phyloP scores from a whole-genome alignment of 164 flowering plant species.

The Buxus sempervirens region DNA sequence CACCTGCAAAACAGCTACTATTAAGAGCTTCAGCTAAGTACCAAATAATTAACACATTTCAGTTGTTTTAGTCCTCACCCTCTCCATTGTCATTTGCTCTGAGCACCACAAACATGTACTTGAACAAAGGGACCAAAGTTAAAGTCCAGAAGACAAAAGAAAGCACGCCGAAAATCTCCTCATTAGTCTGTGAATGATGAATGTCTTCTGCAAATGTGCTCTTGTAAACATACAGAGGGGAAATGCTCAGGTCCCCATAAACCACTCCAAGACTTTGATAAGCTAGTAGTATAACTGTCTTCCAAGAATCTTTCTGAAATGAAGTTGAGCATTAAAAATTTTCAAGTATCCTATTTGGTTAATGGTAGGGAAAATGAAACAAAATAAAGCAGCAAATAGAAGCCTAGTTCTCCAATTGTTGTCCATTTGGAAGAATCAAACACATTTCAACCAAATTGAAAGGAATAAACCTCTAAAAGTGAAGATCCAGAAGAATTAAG shows the following conservation, averaged over 20 bases:
- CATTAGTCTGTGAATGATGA: conserved; percentile 80
- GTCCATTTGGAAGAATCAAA: not conserved
- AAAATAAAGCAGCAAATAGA: not conserved
- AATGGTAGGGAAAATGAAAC: not conserved
- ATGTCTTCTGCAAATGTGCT: conserved; percentile 88
- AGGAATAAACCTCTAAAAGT: not conserved
- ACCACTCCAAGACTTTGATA: conserved; percentile 93
- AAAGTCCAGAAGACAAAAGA: conserved; percentile 85
- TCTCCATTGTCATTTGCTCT: conserved; percentile 86
- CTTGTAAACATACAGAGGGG: conserved; percentile 82
- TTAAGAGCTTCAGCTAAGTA: not conserved
- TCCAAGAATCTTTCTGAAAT: conserved; percentile 80
- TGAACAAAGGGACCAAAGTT: conserved; percentile 65
- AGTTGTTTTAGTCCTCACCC: conserved; percentile 32
- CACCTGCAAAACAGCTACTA: conserved; percentile 44
- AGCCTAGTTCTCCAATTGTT: not conserved
- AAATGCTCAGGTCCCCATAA: conserved; percentile 83
- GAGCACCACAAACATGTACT: conserved; percentile 74
- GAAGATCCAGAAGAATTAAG: not conserved
- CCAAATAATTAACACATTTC: not conserved
- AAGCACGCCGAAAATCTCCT: conserved; percentile 77
- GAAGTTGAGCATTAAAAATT: conserved; percentile 5
- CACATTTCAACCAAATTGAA: not conserved
- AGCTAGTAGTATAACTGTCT: conserved; percentile 54
- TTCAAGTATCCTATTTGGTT: not conserved